Evolutionary conservation across 2,329 filamentous ascomycete species (phyloP).

Genomic region (Curvularia verruculosa): DNA sequence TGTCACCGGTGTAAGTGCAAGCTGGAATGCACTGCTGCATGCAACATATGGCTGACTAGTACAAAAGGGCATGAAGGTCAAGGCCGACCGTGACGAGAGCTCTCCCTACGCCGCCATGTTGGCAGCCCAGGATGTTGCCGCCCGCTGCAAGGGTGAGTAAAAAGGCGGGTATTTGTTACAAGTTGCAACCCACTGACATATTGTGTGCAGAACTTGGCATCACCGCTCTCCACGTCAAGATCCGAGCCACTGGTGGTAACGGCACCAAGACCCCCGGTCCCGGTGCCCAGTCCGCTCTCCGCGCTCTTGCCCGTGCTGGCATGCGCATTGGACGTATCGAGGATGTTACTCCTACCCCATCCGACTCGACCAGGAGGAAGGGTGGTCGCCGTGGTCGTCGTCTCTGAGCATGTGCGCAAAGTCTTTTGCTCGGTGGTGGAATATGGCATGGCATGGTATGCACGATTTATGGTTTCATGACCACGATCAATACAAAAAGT

Average conservation of each 20-base stretch:
- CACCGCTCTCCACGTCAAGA: constrained; percentile 99
- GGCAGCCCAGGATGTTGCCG: constrained; percentile 92
- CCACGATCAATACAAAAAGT: constrained; percentile 45
- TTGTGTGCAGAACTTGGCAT: constrained; percentile 71
- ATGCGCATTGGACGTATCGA: constrained; percentile 99
- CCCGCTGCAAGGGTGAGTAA: constrained; percentile 71
- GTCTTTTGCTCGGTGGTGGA: constrained; percentile 47
- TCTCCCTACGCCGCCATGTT: constrained; percentile 99
- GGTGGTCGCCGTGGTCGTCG: constrained; percentile 99
- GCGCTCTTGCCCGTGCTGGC: constrained; percentile 96
- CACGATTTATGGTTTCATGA: constrained; percentile 47
- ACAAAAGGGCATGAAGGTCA: constrained; percentile 84
- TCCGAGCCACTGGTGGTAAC: constrained; percentile 99
- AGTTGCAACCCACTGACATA: constrained; percentile 1
- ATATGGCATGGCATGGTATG: constrained; percentile 42
- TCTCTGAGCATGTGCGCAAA: constrained; percentile 72
- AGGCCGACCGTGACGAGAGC: constrained; percentile 93
- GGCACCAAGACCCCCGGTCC: constrained; percentile 99
- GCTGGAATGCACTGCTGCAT: not conserved
- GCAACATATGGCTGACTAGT: constrained; percentile 9
- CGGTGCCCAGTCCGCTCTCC: constrained; percentile 98
- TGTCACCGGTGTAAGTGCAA: constrained; percentile 82
- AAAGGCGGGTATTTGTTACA: not conserved
- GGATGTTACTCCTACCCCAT: constrained; percentile 98
- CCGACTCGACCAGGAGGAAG: constrained; percentile 99